A percentile compares a stretch with the other conserved stretches of the same genome.
These are phyloP conservation scores for Babesia caballi DNA, from an alignment of 169 alveolate genomes.

Conservation along the genomic window DNA sequence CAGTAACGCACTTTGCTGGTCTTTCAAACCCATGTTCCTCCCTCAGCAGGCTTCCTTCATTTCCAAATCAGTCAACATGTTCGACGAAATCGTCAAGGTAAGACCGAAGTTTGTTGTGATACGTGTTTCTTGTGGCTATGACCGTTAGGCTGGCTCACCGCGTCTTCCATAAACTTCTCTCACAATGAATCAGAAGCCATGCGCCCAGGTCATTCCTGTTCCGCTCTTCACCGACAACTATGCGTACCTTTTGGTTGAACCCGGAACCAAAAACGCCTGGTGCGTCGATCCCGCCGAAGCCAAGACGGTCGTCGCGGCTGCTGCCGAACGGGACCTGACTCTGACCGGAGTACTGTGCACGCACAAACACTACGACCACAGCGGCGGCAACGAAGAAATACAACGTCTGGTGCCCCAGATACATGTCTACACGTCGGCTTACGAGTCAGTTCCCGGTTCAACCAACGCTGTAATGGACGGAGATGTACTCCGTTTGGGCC, in stretches of 20 bases:
- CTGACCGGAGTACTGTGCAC: slow-evolving; percentile 44
- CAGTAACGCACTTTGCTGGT: no score
- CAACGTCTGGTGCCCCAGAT: slow-evolving; percentile 69
- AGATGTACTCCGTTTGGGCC: slow-evolving; percentile 59
- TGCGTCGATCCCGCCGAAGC: slow-evolving; percentile 70
- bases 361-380: slow-evolving; percentile 67
- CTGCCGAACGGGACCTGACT: neutral
- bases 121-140: neutral
- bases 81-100: slow-evolving; percentile 32
- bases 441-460: slow-evolving; percentile 85
- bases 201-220: slow-evolving; percentile 48
- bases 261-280: slow-evolving; percentile 10
- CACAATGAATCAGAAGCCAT: slow-evolving; percentile 38
- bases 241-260: slow-evolving; percentile 50
- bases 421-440: slow-evolving; percentile 83
- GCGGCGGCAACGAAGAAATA: slow-evolving; percentile 81
- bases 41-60: no score
- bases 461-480: slow-evolving; percentile 77
- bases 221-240: slow-evolving; percentile 60
- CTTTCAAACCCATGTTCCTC: no score
- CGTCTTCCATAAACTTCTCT: neutral
- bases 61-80: slow-evolving; percentile 1
- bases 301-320: slow-evolving; percentile 13
- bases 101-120: neutral
- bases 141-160: no score